phyloP scores from a whole-genome alignment of 2,329 filamentous ascomycete genomes.

The Amphichorda felina region DNA sequence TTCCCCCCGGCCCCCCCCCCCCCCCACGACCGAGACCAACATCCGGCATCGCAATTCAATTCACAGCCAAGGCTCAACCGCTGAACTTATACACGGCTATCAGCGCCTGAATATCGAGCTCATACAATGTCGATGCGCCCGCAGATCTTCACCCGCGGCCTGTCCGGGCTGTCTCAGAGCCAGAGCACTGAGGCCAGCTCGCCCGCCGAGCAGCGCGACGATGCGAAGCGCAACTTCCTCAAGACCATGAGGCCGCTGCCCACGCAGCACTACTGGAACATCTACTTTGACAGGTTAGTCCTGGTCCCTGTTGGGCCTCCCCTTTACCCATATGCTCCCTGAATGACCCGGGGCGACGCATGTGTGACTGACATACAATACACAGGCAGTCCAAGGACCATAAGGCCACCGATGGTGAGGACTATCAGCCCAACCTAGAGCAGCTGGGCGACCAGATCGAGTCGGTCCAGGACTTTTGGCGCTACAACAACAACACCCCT shows the following conservation, averaged over 20 bases:
- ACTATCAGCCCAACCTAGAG: slow-evolving; percentile 45
- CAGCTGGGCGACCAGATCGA: slow-evolving; percentile 56
- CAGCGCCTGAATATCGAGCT: no score
- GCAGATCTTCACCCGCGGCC: slow-evolving; percentile 48
- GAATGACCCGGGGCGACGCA: not conserved
- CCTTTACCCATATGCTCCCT: not conserved
- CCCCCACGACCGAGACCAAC: no score
- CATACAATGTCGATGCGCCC: slow-evolving; percentile 43
- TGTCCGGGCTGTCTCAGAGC: slow-evolving; percentile 49
- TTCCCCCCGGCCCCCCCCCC: no score
- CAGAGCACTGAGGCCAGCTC: slow-evolving; percentile 36
- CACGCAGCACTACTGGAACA: slow-evolving; percentile 71
- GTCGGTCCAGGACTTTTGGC: slow-evolving; percentile 77
- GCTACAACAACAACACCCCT: slow-evolving; percentile 71
- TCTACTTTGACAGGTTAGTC: slow-evolving; percentile 51
- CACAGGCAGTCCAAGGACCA: slow-evolving; percentile 31
- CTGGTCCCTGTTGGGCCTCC: not conserved
- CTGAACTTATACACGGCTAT: no score
- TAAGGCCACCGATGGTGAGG: slow-evolving; percentile 24
- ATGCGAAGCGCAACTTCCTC: slow-evolving; percentile 74
- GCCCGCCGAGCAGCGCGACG: slow-evolving; percentile 55
- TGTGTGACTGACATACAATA: not conserved
- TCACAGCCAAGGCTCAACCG: no score
- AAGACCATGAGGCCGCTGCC: slow-evolving; percentile 61
- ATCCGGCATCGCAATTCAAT: no score